Base-by-base conservation (phyloP, 2,329 filamentous ascomycete genomes). In the Dactylellina cionopaga region DNA sequence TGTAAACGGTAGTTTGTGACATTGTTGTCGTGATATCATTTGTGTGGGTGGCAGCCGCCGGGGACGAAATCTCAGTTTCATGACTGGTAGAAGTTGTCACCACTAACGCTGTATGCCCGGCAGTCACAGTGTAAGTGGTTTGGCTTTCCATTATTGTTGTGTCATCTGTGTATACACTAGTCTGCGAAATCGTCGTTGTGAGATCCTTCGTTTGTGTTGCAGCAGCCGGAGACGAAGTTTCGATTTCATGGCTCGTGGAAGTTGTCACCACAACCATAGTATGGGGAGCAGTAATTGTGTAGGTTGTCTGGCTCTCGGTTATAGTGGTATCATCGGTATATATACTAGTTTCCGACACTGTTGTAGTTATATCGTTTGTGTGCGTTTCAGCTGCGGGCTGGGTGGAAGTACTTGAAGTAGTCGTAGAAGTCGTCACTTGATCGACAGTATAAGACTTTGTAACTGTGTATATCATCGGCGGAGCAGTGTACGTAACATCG, bases 361-460 rank as follows among this genome's bases (percentile, higher is more conserved):
- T 66, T 4, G 62, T 58, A 7, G 62, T 66, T 3, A 66, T 9
- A 25, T 58, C 62, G 15, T 49, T 35, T 29, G 37, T 46, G 2
- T 35, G 25, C 1, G 60, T 64, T 27, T 46, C 33, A 10, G 49
- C 39, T 0, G 60, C 27, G n/a, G 27, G 47, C 1, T 37, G 47
- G 1, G 55, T 29, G 17, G 39, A 46, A 11, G 39, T 39, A 6
- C 37, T 37, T 1, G 13, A 27, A 39, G 44, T 64, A 9, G 17
- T 55, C n/a, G 46, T 64, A 10, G 60, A 55, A 3, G 60, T 64
- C 6, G 37, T 13, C 6, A 47, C 13, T 35, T 54, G 47, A 19
- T 24, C 47, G 10, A 55, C 39, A 4, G 60, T 64, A 37, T 51
- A 27, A 10, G 31, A 33, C 13, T 64, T 35, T 1, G 49, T 55